These are phyloP conservation scores for Phytophthora fragariaefolia DNA, from an alignment of 352 stramenopile genomes.

Conservation along the genomic window DNA sequence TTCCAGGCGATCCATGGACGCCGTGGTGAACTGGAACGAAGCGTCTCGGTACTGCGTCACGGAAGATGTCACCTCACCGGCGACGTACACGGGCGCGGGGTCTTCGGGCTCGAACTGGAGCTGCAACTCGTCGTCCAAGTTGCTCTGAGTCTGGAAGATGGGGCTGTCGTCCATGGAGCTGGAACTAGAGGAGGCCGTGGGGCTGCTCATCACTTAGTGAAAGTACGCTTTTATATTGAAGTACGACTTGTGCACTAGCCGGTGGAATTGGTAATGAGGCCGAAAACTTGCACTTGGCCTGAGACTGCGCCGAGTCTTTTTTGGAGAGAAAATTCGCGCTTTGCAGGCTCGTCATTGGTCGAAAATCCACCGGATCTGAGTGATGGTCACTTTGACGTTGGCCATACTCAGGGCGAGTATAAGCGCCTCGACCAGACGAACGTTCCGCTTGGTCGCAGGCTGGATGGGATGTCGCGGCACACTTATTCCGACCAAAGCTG, in stretches of 20 bases:
- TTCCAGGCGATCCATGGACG: conserved; percentile 22
- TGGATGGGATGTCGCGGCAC: neutral
- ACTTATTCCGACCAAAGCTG: conserved; percentile 4
- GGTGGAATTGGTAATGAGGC: conserved; percentile 25
- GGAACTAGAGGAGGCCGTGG: conserved; percentile 26
- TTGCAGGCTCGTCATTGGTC: conserved; percentile 14
- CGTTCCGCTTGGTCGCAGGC: conserved; percentile 25
- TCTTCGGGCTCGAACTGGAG: conserved; percentile 29
- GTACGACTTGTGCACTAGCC: conserved; percentile 11
- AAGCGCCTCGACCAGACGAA: conserved; percentile 17
- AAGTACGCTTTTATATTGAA: conserved; percentile 13
- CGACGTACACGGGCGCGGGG: conserved; percentile 13
- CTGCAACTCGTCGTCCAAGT: conserved; percentile 43
- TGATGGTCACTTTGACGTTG: conserved; percentile 34
- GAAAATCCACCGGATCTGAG: conserved; percentile 16
- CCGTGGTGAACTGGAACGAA: conserved; percentile 50
- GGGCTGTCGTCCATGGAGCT: conserved; percentile 19
- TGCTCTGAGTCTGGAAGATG: conserved; percentile 26
- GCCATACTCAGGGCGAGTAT: conserved; percentile 10
- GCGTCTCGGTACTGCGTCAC: conserved; percentile 55
- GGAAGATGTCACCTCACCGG: conserved; percentile 20
- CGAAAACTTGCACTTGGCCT: neutral
- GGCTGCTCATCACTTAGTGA: conserved; percentile 26
- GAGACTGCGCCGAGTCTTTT: conserved; percentile 11
- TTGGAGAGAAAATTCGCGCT: conserved; percentile 30